These are phyloP conservation scores for Emergomyces africanus DNA, from an alignment of 2,329 filamentous ascomycete species.

Conservation along the genomic window DNA sequence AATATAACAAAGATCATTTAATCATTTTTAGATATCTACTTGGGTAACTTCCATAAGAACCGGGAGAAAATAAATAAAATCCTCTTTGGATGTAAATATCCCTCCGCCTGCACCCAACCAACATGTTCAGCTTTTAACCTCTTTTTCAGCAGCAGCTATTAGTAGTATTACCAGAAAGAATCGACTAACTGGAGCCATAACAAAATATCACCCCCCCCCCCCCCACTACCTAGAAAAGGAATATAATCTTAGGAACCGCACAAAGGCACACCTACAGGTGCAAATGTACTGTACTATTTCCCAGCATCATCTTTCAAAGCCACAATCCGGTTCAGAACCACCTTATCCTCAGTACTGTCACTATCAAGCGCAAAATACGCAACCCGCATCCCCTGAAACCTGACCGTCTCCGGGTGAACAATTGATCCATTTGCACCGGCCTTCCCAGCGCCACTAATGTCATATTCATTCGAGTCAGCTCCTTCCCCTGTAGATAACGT, in stretches of 20 bases:
- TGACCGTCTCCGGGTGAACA: slow-evolving; percentile 55
- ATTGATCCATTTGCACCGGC: slow-evolving; percentile 7
- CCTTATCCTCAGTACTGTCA: slow-evolving; percentile 62
- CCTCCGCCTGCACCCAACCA: too few species aligned
- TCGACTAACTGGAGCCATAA: too few species aligned
- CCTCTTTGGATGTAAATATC: too few species aligned
- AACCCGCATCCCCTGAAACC: slow-evolving; percentile 84
- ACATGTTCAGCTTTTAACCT: too few species aligned
- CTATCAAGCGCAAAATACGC: slow-evolving; percentile 52
- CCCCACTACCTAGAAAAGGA: background rate
- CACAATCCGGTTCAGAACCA: slow-evolving; percentile 83
- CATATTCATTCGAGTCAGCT: slow-evolving; percentile 22
- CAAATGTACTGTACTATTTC: background rate
- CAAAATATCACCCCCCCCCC: too few species aligned
- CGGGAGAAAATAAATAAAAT: too few species aligned
- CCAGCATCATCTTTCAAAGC: slow-evolving; percentile 68
- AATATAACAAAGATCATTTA: too few species aligned
- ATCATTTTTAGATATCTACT: too few species aligned
- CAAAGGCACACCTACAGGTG: background rate
- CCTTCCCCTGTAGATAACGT: slow-evolving; percentile 41
- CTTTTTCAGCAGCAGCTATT: too few species aligned
- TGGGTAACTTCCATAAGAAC: too few species aligned
- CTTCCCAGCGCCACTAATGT: slow-evolving; percentile 7
- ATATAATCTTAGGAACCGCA: background rate
- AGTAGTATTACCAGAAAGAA: too few species aligned